These are phyloP conservation scores for Anastatica hierochuntica DNA, from an alignment of 345 rosid species.

Conservation along the genomic window DNA sequence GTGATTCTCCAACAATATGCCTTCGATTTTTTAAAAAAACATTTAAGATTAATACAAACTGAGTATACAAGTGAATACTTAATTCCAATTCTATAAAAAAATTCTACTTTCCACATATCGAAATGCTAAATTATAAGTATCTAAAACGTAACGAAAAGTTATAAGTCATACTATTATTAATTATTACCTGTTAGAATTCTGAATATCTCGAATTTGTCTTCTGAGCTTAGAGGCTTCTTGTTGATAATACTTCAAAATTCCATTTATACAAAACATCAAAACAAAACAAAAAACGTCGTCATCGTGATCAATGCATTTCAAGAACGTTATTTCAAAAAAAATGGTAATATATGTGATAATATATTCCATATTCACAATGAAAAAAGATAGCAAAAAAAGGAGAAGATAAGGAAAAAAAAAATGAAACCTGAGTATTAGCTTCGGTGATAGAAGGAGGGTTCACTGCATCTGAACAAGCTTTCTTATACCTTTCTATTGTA, in stretches of 20 bases:
- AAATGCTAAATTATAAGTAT: no score
- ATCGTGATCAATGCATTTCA: neutral
- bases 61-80: no score
- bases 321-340: no score
- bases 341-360: no score
- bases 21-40: conserved; percentile 8
- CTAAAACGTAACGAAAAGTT: no score
- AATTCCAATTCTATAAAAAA: no score
- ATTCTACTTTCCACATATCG: no score
- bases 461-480: conserved; percentile 52
- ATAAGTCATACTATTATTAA: no score
- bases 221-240: conserved; percentile 91
- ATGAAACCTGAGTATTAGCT: conserved; percentile 73
- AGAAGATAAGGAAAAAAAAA: neutral
- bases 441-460: conserved; percentile 64
- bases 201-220: conserved; percentile 63
- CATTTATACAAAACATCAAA: conserved; percentile 19
- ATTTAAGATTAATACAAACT: no score
- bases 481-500: conserved; percentile 89
- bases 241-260: conserved; percentile 54
- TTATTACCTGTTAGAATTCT: conserved; percentile 64
- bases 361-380: no score
- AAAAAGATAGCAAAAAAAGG: no score
- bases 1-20: conserved; percentile 74
- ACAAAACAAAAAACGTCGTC: no score